phyloP scores from a whole-genome alignment of 1,139 yeast species.

The Zygosaccharomyces pseudobailii region DNA sequence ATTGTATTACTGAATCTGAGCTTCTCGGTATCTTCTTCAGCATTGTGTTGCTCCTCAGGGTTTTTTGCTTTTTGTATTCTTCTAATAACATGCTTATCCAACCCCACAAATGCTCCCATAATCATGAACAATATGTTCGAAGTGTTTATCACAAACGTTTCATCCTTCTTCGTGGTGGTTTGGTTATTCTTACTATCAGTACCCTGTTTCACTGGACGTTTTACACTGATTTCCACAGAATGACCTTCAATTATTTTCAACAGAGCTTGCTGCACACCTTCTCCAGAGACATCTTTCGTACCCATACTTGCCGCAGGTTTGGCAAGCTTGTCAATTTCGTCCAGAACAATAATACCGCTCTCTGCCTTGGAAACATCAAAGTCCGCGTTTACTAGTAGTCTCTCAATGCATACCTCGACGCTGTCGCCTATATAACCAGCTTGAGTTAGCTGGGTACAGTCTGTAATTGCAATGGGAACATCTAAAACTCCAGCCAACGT shows the following conservation, averaged over 20 bases:
- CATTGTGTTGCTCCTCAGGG: slow-evolving; percentile 5
- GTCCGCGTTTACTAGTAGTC: slow-evolving; percentile 43
- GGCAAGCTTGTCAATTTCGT: slow-evolving; percentile 50
- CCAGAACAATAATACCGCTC: slow-evolving; percentile 50
- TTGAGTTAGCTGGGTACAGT: slow-evolving; percentile 53
- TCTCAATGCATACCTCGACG: slow-evolving; percentile 48
- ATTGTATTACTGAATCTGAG: slow-evolving; percentile 27
- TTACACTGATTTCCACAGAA: slow-evolving; percentile 42
- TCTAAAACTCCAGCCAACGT: slow-evolving; percentile 46
- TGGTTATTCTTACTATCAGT: slow-evolving; percentile 34
- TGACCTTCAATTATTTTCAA: slow-evolving; percentile 52
- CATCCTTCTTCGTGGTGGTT: slow-evolving; percentile 35
- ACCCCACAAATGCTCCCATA: slow-evolving; percentile 55
- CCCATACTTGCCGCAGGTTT: slow-evolving; percentile 43
- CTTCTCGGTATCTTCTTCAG: slow-evolving; percentile 14
- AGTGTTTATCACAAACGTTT: slow-evolving; percentile 44
- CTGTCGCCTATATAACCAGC: slow-evolving; percentile 59
- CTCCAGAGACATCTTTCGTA: slow-evolving; percentile 52
- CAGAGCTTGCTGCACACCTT: slow-evolving; percentile 54
- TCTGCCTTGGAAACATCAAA: slow-evolving; percentile 47
- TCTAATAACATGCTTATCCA: slow-evolving; percentile 42
- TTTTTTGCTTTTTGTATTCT: slow-evolving; percentile 30
- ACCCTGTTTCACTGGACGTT: slow-evolving; percentile 38
- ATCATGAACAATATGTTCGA: slow-evolving; percentile 47
- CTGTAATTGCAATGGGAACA: slow-evolving; percentile 51